phyloP scores from a whole-genome alignment of 2,329 filamentous ascomycete genomes.

The Venturia carpophila region DNA sequence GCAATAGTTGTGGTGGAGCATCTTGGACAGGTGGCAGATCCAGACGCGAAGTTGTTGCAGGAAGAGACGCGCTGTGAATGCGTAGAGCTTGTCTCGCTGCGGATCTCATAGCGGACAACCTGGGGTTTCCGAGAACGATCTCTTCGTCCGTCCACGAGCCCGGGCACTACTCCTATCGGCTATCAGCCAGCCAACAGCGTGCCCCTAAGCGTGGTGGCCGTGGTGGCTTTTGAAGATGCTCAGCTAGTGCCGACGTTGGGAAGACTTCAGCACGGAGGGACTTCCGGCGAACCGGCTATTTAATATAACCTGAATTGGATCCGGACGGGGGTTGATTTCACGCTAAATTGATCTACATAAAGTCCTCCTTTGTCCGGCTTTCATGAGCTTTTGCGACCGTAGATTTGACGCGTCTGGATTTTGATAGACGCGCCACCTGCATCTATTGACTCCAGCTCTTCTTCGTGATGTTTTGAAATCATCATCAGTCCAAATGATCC shows the following conservation, averaged over 20 bases:
- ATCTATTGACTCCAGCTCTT: no score
- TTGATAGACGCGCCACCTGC: no score
- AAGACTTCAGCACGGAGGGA: not conserved
- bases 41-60: no score
- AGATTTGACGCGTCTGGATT: no score
- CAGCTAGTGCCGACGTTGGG: not conserved
- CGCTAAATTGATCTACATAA: not conserved
- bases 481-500: no score
- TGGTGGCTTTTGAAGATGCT: not conserved
- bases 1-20: not conserved
- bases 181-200: not conserved
- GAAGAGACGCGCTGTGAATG: no score
- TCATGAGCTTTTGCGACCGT: no score
- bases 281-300: no score
- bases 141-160: not conserved
- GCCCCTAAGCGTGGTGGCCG: not conserved
- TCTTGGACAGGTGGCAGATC: not conserved
- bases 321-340: not conserved
- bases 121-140: not conserved
- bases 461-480: no score
- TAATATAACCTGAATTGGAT: no score
- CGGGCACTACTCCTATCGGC: not conserved
- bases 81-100: not conserved
- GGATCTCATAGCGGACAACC: not conserved
- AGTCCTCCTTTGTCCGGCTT: not conserved